A percentile compares a stretch with the other conserved stretches of the same genome.
These are phyloP conservation scores for Leptomonas pyrrhocoris DNA, from an alignment of 208 protist species.

Conservation along the genomic window DNA sequence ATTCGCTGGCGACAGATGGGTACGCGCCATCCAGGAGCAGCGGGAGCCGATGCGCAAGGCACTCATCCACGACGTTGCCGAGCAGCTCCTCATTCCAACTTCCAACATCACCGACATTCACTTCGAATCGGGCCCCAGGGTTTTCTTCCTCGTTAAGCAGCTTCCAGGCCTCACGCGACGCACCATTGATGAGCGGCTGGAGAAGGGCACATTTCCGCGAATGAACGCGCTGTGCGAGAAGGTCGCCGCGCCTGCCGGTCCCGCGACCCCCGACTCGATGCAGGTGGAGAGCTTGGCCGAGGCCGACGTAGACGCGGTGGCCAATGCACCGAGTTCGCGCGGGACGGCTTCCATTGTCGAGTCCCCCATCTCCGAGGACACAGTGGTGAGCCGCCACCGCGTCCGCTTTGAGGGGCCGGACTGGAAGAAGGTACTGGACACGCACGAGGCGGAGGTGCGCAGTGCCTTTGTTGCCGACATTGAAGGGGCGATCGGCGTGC, in stretches of 20 bases:
- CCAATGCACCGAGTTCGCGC: background rate
- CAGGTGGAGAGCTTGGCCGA: conserved; percentile 1
- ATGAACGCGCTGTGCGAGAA: conserved; percentile 25
- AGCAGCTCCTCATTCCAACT: conserved; percentile 15
- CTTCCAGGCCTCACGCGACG: conserved; percentile 9
- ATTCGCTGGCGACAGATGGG: conserved; percentile 34
- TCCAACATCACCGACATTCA: conserved; percentile 17
- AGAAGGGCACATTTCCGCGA: conserved; percentile 10
- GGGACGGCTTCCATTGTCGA: background rate
- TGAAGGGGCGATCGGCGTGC: conserved; percentile 12
- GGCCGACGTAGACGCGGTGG: background rate
- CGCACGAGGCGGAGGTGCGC: conserved; percentile 21
- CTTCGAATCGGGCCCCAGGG: conserved; percentile 12
- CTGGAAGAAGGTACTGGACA: conserved; percentile 32
- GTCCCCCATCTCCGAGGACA: background rate
- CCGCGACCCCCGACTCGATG: background rate
- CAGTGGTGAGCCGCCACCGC: conserved; percentile 41
- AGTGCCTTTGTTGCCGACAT: conserved; percentile 42
- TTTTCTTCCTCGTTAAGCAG: conserved; percentile 46
- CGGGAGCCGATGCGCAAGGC: conserved; percentile 11
- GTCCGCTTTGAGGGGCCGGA: conserved; percentile 44
- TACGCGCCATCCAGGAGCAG: conserved; percentile 5
- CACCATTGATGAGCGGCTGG: conserved; percentile 24
- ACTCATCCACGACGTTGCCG: conserved; percentile 25
- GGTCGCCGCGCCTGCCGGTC: background rate